phyloP scores from a whole-genome alignment of 1,284 basidiomycete genomes.

The Pseudozyma sp. region DNA sequence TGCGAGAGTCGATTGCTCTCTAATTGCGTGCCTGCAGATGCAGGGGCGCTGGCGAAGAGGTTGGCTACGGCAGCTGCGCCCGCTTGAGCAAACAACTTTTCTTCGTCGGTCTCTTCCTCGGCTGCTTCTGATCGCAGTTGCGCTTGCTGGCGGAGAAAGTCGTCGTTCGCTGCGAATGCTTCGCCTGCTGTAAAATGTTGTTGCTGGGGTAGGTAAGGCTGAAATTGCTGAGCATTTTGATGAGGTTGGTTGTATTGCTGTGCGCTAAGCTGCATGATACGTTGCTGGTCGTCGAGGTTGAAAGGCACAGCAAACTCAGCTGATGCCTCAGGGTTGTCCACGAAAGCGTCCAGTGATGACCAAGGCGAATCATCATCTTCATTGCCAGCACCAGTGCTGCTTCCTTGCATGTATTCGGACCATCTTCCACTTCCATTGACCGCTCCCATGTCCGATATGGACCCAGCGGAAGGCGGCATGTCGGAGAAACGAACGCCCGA shows the following conservation, averaged over 20 bases:
- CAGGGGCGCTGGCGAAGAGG: neutral
- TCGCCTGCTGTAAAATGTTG: constrained; percentile 1
- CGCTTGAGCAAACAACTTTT: constrained; percentile 34
- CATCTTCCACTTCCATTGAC: constrained; percentile 23
- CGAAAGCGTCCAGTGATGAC: constrained; percentile 57
- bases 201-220: neutral
- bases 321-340: constrained; percentile 43
- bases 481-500: constrained; percentile 28
- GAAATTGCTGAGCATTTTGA: neutral
- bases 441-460: neutral
- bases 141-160: constrained; percentile 23
- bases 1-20: constrained; percentile 73
- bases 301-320: constrained; percentile 42
- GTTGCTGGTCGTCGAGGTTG: constrained; percentile 21
- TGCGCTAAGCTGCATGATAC: constrained; percentile 18
- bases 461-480: constrained; percentile 19
- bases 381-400: neutral
- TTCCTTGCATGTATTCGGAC: constrained; percentile 53
- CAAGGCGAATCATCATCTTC: constrained; percentile 55
- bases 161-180: constrained; percentile 29
- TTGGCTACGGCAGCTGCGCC: constrained; percentile 31
- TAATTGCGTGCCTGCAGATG: neutral
- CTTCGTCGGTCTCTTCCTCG: constrained; percentile 7
- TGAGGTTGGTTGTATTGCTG: constrained; percentile 3
- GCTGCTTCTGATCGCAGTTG: constrained; percentile 4